A percentile compares a stretch with the other conserved stretches of the same genome.
These are phyloP conservation scores for Elaphomyces granulatus DNA, from an alignment of 495 filamentous ascomycete species.

Conservation along the genomic window DNA sequence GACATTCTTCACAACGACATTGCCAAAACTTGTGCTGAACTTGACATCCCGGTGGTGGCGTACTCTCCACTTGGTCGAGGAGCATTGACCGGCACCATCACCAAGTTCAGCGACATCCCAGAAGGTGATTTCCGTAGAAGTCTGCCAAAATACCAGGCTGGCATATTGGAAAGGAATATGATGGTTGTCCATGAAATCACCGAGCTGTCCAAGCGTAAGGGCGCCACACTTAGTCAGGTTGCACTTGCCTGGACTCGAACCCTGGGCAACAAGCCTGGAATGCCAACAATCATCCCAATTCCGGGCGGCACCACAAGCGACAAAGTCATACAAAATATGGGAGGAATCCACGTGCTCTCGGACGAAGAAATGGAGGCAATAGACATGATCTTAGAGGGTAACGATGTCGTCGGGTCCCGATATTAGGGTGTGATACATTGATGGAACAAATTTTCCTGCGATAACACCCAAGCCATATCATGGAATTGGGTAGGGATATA, in stretches of 20 bases:
- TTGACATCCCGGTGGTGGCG: conserved; percentile 58
- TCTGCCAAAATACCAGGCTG: conserved; percentile 52
- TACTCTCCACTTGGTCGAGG: conserved; percentile 43
- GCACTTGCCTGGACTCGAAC: conserved; percentile 58
- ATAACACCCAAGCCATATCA: too few relatives aligned
- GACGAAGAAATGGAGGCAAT: conserved; percentile 34
- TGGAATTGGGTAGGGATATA: too few relatives aligned
- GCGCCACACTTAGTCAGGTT: conserved; percentile 57
- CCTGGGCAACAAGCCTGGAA: conserved; percentile 41
- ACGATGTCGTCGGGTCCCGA: conserved; percentile 24
- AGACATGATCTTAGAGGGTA: conserved; percentile 26
- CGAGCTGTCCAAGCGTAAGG: conserved; percentile 53
- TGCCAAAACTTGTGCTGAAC: conserved; percentile 52
- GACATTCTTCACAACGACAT: conserved; percentile 64
- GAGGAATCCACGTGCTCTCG: conserved; percentile 20
- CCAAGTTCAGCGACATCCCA: conserved; percentile 44
- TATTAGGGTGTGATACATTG: too few relatives aligned
- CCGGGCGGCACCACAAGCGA: conserved; percentile 47
- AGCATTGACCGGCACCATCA: conserved; percentile 46
- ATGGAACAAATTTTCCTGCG: too few relatives aligned
- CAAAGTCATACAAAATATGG: conserved; percentile 33
- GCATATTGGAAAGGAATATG: conserved; percentile 58
- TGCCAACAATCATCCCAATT: conserved; percentile 67
- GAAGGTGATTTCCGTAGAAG: conserved; percentile 37
- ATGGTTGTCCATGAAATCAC: conserved; percentile 53